Conservation (phyloP, 768 basidiomycete species). For the Fomitopsis pulvina region DNA sequence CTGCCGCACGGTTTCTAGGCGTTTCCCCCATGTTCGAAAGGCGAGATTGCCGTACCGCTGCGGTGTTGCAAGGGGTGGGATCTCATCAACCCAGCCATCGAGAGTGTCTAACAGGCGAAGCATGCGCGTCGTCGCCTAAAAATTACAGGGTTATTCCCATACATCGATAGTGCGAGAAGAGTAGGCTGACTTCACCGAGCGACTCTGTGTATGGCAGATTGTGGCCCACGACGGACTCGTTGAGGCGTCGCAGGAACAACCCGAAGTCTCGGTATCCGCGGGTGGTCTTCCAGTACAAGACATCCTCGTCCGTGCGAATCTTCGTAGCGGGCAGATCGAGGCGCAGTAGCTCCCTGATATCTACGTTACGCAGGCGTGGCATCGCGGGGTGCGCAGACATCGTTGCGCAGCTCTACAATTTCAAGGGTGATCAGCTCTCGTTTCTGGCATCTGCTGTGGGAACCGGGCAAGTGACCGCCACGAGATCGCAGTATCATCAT, state of each 20-base stretch:
- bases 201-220: constrained; percentile 37
- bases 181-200: constrained; percentile 19
- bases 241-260: constrained; percentile 69
- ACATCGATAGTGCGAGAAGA: neutral
- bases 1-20: constrained; percentile 63
- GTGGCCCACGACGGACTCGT: constrained; percentile 68
- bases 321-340: constrained; percentile 35
- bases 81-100: constrained; percentile 71
- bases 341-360: constrained; percentile 14
- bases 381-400: constrained; percentile 7
- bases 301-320: constrained; percentile 69
- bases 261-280: constrained; percentile 69
- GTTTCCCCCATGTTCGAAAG: constrained; percentile 78
- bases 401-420: neutral
- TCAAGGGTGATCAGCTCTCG: neutral
- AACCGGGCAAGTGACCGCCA: no score
- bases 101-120: constrained; percentile 59
- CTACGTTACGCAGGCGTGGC: constrained; percentile 27
- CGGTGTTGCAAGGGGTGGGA: constrained; percentile 65
- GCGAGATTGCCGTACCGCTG: constrained; percentile 92
- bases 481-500: no score
- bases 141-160: constrained; percentile 2
- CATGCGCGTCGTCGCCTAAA: constrained; percentile 40
- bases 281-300: constrained; percentile 65
- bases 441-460: neutral